Conservation (phyloP, 2,329 filamentous ascomycete species). For the Microsporum ferrugineum region DNA sequence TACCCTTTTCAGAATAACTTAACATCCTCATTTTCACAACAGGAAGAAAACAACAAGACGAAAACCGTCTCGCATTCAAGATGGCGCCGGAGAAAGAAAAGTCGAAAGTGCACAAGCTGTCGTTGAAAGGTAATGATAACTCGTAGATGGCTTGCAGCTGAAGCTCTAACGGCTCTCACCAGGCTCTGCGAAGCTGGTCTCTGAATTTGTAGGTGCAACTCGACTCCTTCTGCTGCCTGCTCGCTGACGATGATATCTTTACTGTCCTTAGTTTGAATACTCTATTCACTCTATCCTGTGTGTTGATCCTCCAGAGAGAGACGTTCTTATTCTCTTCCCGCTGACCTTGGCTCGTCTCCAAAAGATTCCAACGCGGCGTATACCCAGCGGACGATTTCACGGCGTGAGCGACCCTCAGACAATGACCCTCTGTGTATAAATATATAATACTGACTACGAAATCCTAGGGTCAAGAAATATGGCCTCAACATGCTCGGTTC, state of each 20-base stretch:
- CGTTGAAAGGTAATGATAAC: constrained; percentile 43
- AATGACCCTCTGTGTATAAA: too few species aligned
- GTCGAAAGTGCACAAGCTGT: constrained; percentile 89
- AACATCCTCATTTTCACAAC: not conserved
- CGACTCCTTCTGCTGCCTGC: not conserved
- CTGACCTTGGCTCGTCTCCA: not conserved
- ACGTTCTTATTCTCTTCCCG: not conserved
- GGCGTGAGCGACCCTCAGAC: constrained; percentile 46
- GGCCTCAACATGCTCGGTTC: constrained; percentile 88
- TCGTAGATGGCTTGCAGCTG: not conserved
- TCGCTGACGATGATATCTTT: constrained; percentile 45
- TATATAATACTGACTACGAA: constrained; percentile 9
- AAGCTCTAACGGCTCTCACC: constrained; percentile 4
- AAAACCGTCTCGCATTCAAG: not conserved
- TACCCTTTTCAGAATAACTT: not conserved
- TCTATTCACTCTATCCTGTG: constrained; percentile 95
- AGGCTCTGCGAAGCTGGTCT: constrained; percentile 73
- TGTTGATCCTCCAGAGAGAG: constrained; percentile 22
- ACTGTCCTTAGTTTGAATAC: constrained; percentile 61
- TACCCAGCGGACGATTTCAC: constrained; percentile 95
- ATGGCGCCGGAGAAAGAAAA: constrained; percentile 50
- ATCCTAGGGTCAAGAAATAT: constrained; percentile 80
- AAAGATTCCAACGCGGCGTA: constrained; percentile 68
- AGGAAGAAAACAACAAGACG: not conserved
- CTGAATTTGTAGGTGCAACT: constrained; percentile 68